A percentile compares a stretch with the other conserved stretches of the same genome.
Evolutionary conservation across 495 filamentous ascomycete species (phyloP).

Genomic region (Parathielavia hyrcaniae): DNA sequence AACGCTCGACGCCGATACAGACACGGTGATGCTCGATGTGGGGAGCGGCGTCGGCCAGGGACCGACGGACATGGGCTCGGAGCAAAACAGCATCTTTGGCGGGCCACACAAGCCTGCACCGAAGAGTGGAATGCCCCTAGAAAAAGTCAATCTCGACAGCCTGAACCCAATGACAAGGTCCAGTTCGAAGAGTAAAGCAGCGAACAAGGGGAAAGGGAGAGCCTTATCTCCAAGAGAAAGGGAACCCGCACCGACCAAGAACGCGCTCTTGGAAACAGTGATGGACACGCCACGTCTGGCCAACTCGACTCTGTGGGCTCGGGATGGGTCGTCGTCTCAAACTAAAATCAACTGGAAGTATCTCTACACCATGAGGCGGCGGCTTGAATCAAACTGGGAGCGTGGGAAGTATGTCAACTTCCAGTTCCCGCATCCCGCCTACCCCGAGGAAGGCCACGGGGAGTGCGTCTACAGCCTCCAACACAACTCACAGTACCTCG

Average conservation of each 20-base stretch:
- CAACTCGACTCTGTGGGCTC: conserved; percentile 39
- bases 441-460: conserved; percentile 73
- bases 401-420: conserved; percentile 76
- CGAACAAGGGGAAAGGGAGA: conserved; percentile 35
- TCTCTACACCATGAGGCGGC: conserved; percentile 78
- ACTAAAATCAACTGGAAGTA: conserved; percentile 73
- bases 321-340: conserved; percentile 37
- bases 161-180: conserved; percentile 14
- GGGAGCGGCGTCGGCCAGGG: conserved; percentile 28
- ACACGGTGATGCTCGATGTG: conserved; percentile 43
- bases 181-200: conserved; percentile 12
- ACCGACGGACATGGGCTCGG: conserved; percentile 26
- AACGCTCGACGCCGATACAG: conserved; percentile 37
- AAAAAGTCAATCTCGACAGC: conserved; percentile 20
- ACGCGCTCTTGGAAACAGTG: conserved; percentile 6
- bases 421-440: conserved; percentile 76
- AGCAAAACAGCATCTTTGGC: conserved; percentile 35
- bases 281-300: conserved; percentile 24
- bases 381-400: conserved; percentile 88
- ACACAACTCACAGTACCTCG: conserved; percentile 75
- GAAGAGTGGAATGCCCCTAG: conserved; percentile 15
- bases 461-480: conserved; percentile 97
- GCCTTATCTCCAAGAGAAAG: conserved; percentile 3
- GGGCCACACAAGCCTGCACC: conserved; percentile 17
- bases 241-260: not conserved